phyloP scores from a whole-genome alignment of 306 rosid species.

The Cicer arietinum region DNA sequence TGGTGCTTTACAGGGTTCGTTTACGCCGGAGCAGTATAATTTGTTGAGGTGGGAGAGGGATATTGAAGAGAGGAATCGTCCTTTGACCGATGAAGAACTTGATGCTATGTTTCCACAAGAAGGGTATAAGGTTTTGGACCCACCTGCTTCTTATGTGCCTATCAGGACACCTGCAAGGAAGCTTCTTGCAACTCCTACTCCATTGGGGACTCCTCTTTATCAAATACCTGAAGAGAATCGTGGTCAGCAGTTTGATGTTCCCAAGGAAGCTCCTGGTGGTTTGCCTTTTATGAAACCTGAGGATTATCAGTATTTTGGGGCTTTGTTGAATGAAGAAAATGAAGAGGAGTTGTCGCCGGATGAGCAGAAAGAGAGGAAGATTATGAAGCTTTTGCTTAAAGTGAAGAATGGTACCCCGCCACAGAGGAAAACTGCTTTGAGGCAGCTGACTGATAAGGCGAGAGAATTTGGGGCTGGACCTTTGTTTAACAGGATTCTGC shows the following conservation, averaged over 20 bases:
- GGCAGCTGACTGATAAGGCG: conserved; percentile 52
- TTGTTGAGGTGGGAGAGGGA: conserved; percentile 56
- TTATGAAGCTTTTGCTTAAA: conserved; percentile 49
- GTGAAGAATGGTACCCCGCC: conserved; percentile 52
- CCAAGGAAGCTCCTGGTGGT: conserved; percentile 48
- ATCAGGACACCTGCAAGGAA: conserved; percentile 54
- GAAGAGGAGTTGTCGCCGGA: conserved; percentile 47
- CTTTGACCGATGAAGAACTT: conserved; percentile 54
- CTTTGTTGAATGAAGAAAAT: conserved; percentile 51
- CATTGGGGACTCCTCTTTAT: conserved; percentile 46
- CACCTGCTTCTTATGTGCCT: conserved; percentile 48
- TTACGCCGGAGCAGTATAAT: conserved; percentile 50
- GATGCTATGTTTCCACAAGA: conserved; percentile 51
- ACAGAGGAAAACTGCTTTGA: conserved; percentile 43
- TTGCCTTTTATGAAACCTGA: conserved; percentile 53
- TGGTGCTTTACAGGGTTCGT: conserved; percentile 41
- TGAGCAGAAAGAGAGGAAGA: conserved; percentile 50
- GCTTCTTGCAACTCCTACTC: conserved; percentile 52
- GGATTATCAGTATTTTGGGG: conserved; percentile 49
- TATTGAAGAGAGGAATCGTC: conserved; percentile 54
- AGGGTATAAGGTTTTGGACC: conserved; percentile 51
- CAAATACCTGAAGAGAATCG: conserved; percentile 51
- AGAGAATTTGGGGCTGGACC: conserved; percentile 53
- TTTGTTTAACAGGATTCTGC: conserved; percentile 48
- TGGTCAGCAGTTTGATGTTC: conserved; percentile 50